Evolutionary conservation across 176 grass and related monocot species (phyloP), one percentile per base, ranked within the genome.

Genomic region (Oryza glumipatula): DNA sequence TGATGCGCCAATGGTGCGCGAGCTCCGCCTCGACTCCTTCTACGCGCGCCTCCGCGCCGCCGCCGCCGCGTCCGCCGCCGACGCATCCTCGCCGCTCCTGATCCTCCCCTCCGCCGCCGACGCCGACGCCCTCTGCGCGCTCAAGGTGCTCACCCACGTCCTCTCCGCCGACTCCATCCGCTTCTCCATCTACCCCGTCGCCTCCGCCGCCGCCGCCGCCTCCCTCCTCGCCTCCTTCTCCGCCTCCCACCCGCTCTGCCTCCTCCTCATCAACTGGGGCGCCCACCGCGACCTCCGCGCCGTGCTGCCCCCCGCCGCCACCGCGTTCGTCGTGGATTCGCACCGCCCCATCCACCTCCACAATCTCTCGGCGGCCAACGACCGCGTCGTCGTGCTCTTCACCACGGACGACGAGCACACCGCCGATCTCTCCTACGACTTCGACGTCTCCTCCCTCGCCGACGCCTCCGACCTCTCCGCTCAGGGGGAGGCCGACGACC

Each of bases 251-350:
- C 70, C 82, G 32, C 72, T 94, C 58, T 95, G 83, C 70, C 28
- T 92, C 4, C 46, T 98, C 13, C 89, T 95, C 48, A 61, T 98
- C 73, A 98, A 98, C 80, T 98, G 92, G 95, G 95, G 95, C 76
- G 92, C 92, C 43, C 88, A 86, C 65, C 74, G 85, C 30, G 95
- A 98, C 76, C 87, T 94, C 44, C 73, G 86, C n/a, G 51, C 76
- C 17, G 4, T 98, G 33, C 87, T 95, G 14, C 86, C 86, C 24
- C 77, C 77, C 72, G 86, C 68, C 58, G 54, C 82, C 7, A 86
- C 80, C 14, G 87, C 88, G 2, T 98, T 98, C 7, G 82, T 98
- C 47, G 76, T 95, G 0, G 95, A 98, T 26, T 95, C 91, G 66
- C 93, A 93, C 79, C 88, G 89, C 26, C 95, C 95, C 22, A 45